Evolutionary conservation across 176 grass and related monocot species (phyloP), one percentile per base, ranked within the genome.

Genomic region (Panicum miliaceum): DNA sequence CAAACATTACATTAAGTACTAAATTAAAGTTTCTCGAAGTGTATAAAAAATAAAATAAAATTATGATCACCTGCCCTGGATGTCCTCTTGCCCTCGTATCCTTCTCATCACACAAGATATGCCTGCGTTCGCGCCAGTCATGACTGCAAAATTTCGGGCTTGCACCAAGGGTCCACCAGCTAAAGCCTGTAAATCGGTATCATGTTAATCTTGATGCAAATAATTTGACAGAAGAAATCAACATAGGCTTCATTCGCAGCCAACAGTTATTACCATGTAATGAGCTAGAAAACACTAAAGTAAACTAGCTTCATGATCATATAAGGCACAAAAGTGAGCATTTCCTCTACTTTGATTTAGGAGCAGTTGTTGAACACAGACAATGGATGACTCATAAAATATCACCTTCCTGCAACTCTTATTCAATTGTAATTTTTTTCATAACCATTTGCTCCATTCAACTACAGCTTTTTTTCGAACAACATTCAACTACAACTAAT

Each of bases 61-160:
- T 64, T 7, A 23, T 68, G 12, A 36, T 94, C 77, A 95, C 96
- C 91, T 91, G 80, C 85, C 87, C 78, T 95, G 85, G 57, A 98
- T 75, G 66, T 98, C 96, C 36, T 98, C 93, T 73, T 61, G 76
- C 67, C 96, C 96, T 66, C 89, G 90, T 83, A 98, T 92, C 78
- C 96, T 98, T 91, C 54, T 98, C 91, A 95, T 93, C 23, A 93
- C 86, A 82, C 87, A 95, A 75, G 93, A 91, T 81, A 98, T 93
- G 48, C 91, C 90, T 41, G 93, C 89, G 57, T 98, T 95, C 68
- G 81, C 89, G 32, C 96, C 89, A 18, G 89, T 90, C 96, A 98
- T 98, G 36, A 95, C 93, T 46, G 96, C 96, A 53, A 98, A 95
- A 51, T 98, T 98, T 11, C 93, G 91, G 41, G 93, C 96, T 90